phyloP scores from a whole-genome alignment of 768 basidiomycete genomes.

The Xerocomellus dryophilus region DNA sequence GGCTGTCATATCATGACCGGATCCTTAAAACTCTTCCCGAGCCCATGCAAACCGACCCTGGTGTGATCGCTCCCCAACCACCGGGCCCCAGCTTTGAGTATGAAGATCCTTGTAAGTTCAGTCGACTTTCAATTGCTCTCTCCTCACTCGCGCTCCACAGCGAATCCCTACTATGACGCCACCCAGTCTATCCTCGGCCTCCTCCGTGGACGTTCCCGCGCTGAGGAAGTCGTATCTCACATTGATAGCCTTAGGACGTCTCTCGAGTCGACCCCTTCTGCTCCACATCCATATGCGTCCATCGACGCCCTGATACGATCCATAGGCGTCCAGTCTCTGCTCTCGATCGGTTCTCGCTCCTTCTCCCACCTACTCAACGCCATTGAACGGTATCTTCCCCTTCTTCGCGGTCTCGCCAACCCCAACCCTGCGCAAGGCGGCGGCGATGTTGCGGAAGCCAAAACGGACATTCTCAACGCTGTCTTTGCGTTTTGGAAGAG shows the following conservation, averaged over 20 bases:
- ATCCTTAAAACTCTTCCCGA: constrained; percentile 86
- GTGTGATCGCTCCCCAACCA: constrained; percentile 63
- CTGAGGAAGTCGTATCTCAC: constrained; percentile 75
- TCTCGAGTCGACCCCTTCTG: constrained; percentile 54
- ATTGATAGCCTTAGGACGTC: constrained; percentile 67
- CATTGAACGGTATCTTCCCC: constrained; percentile 86
- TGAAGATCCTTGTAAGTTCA: constrained; percentile 65
- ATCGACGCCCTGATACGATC: constrained; percentile 68
- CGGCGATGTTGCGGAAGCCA: constrained; percentile 51
- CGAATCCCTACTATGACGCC: constrained; percentile 73
- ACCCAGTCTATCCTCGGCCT: constrained; percentile 75
- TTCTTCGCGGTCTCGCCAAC: constrained; percentile 61
- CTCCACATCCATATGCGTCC: constrained; percentile 50
- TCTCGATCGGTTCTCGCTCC: constrained; percentile 89
- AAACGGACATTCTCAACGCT: constrained; percentile 67
- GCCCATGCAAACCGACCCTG: constrained; percentile 65
- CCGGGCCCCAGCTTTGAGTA: constrained; percentile 83
- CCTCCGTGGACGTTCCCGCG: constrained; percentile 75
- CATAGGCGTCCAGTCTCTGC: constrained; percentile 81
- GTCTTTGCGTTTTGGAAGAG: constrained; percentile 79
- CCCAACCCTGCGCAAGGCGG: constrained; percentile 11
- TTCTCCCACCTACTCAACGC: constrained; percentile 98
- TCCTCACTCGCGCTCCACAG: constrained; percentile 37
- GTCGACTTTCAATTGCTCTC: not conserved
- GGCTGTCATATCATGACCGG: constrained; percentile 90